Percentiles rank a stretch among this genome's conserved stretches.
phyloP scores from a whole-genome alignment of 1,284 basidiomycete genomes.

The Boletus semigastroideus region DNA sequence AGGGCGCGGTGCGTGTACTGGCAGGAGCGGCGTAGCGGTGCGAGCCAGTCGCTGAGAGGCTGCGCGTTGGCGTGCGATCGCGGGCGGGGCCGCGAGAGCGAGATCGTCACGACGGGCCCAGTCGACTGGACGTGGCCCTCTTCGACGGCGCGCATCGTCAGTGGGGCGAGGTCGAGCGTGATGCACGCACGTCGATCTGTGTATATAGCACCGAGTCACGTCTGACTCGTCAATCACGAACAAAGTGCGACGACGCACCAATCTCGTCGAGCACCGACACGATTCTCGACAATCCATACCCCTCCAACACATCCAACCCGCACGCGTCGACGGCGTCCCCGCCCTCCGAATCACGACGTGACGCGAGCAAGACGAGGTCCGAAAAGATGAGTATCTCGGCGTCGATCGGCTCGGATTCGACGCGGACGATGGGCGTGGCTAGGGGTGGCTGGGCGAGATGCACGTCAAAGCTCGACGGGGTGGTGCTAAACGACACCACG shows the following conservation, averaged over 20 bases:
- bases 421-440: constrained; percentile 26
- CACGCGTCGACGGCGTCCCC: neutral
- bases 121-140: constrained; percentile 41
- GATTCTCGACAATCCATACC: constrained; percentile 56
- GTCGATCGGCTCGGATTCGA: constrained; percentile 27
- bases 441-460: constrained; percentile 5
- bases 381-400: constrained; percentile 66
- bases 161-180: constrained; percentile 55
- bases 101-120: constrained; percentile 39
- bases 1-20: constrained; percentile 52
- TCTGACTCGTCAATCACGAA: neutral
- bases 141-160: constrained; percentile 43
- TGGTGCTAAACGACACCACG: constrained; percentile 33
- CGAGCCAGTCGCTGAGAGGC: constrained; percentile 35
- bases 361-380: constrained; percentile 62
- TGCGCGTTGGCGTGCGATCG: neutral
- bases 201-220: too few relatives aligned
- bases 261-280: constrained; percentile 45
- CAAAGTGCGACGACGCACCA: constrained; percentile 9
- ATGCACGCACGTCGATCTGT: constrained; percentile 22
- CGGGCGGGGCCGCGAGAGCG: constrained; percentile 26
- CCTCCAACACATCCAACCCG: constrained; percentile 40
- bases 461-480: constrained; percentile 32
- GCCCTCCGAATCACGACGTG: constrained; percentile 15
- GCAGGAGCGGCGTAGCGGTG: constrained; percentile 52